Base-by-base conservation (phyloP, 768 basidiomycete species). In the Boletellus emodensis region DNA sequence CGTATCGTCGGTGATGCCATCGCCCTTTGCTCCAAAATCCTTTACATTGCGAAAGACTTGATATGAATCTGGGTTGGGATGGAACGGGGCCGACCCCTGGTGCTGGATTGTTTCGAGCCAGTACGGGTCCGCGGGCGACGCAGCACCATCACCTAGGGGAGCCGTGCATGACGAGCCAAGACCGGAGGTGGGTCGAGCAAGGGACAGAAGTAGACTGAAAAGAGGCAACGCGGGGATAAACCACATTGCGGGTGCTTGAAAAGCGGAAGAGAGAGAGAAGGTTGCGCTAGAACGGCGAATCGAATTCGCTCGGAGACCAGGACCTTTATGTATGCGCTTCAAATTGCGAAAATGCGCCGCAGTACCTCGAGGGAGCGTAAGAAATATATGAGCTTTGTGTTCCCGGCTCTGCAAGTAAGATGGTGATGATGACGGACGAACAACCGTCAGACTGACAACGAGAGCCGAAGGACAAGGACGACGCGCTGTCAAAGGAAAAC, bases 31-130 rank as follows among this genome's bases (percentile, higher is more conserved):
- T 40, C 80, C 74, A 54, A 70, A 77, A 46, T 75, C 72, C 52
- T 84, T 87, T 40, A 90, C 87, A 59, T 88, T 89, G 35, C 87
- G 77, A 67, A 87, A 89, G 15, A 89, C 84, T 43, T 81, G 72
- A 64, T 90, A 90, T 11, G 67, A 62, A 37, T 63, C 73, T 24
- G 58, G 18, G 58, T 77, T 70, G 0, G 79, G 52, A 61, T 86
- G 83, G 66, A 78, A 84, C 9, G 87, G 80, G 2, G 87, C 71
- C 22, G 70, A 81, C 28, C 85, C 87, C 62, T 83, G 85, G 60
- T 88, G 87, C 33, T 75, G 75, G 58, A 90, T 87, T 39, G 59
- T 78, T 64, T 88, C 70, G 56, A 86, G 69, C 87, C 87, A 90
- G 62, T 78, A 89, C 3, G 83, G 77, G 22, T 62, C 61, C 10